Conservation (phyloP, 176 grass and related monocot species). For the Triticum urartu region DNA sequence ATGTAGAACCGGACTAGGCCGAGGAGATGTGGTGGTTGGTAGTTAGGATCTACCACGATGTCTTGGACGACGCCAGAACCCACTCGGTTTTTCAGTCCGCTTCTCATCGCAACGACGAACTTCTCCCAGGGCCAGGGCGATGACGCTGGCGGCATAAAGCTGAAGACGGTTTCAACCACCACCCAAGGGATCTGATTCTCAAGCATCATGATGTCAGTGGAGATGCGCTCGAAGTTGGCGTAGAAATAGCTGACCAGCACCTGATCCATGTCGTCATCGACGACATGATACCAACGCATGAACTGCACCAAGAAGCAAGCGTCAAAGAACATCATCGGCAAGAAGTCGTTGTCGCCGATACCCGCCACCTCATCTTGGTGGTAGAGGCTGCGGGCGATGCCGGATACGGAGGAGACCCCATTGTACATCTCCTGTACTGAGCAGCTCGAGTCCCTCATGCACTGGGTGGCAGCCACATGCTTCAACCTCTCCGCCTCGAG, state of each 20-base stretch:
- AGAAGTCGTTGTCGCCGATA: no score
- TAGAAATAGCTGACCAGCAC: accelerated
- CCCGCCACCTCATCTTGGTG: accelerated
- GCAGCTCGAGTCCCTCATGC: accelerated
- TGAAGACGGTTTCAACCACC: background rate
- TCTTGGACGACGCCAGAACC: no score
- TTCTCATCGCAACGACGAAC: no score
- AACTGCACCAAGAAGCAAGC: background rate
- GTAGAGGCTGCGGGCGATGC: no score
- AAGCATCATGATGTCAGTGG: background rate
- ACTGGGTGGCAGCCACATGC: no score
- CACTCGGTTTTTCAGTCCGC: no score
- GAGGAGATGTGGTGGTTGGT: background rate
- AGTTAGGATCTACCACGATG: no score
- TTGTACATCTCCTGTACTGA: no score
- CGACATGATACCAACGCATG: background rate
- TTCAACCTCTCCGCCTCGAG: no score
- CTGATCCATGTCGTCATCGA: accelerated
- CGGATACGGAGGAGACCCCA: no score
- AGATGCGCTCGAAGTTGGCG: background rate
- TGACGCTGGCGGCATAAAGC: background rate
- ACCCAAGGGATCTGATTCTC: background rate
- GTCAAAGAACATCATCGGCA: background rate
- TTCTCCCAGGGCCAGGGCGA: no score
- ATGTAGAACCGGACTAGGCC: background rate